Percentiles rank a stretch among this genome's conserved stretches.
These are phyloP conservation scores for Grosmannia serpens DNA, from an alignment of 2,329 filamentous ascomycete genomes.

Conservation along the genomic window DNA sequence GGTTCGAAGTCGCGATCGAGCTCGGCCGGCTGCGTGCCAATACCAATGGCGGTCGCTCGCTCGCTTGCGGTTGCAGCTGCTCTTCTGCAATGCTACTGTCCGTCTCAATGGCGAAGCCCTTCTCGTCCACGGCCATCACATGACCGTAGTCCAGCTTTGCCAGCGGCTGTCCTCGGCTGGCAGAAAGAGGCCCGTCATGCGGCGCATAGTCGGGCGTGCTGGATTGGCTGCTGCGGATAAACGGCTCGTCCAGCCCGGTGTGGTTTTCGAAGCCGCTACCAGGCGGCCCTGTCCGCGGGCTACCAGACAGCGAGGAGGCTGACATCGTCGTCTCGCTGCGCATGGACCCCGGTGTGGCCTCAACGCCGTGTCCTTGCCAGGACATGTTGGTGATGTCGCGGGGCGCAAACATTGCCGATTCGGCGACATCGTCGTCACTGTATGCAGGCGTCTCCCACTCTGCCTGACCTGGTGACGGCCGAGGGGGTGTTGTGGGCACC, in stretches of 20 bases:
- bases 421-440: constrained; percentile 8
- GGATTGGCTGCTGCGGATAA: constrained; percentile 21
- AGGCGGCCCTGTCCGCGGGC: neutral
- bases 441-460: neutral
- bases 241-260: constrained; percentile 20
- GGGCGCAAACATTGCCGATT: constrained; percentile 14
- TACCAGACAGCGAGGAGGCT: constrained; percentile 19
- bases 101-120: neutral
- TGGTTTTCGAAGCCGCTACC: neutral
- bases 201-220: constrained; percentile 8
- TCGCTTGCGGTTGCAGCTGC: neutral
- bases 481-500: neutral
- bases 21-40: neutral
- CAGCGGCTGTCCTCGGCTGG: too few species aligned
- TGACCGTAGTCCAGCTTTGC: constrained; percentile 13
- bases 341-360: constrained; percentile 22
- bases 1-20: constrained; percentile 5
- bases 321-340: constrained; percentile 24
- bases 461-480: neutral
- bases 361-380: constrained; percentile 17
- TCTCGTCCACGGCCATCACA: constrained; percentile 3
- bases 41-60: neutral
- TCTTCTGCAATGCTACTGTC: neutral
- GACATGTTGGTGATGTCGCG: constrained; percentile 21
- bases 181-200: neutral